phyloP scores from a whole-genome alignment of 495 filamentous ascomycete genomes.

The Talaromyces trachyspermus region DNA sequence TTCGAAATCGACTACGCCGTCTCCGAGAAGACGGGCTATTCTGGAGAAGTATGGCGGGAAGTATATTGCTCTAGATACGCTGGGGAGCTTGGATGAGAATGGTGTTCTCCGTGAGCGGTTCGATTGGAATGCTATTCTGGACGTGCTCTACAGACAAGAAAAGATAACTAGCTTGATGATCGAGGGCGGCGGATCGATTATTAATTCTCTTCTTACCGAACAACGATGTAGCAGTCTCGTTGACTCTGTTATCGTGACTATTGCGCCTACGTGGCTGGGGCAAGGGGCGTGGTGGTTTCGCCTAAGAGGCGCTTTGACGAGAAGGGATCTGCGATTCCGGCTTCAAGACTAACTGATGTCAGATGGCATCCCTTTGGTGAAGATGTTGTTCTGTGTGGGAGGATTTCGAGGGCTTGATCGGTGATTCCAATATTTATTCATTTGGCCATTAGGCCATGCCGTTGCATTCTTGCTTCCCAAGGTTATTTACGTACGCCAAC shows the following conservation, averaged over 20 bases:
- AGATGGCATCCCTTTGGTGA: constrained; percentile 67
- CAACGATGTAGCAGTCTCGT: constrained; percentile 47
- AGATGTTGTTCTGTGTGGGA: constrained; percentile 73
- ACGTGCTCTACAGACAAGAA: constrained; percentile 35
- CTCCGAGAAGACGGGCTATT: constrained; percentile 20
- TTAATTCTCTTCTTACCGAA: constrained; percentile 63
- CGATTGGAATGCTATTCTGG: constrained; percentile 58
- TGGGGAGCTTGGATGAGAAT: constrained; percentile 4
- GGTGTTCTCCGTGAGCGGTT: constrained; percentile 15
- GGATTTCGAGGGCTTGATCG: constrained; percentile 18
- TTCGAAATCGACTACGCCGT: constrained; percentile 19
- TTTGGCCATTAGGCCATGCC: not conserved
- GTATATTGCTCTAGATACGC: constrained; percentile 28
- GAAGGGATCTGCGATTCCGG: constrained; percentile 39
- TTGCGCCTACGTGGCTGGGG: constrained; percentile 81
- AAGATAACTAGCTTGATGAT: constrained; percentile 76
- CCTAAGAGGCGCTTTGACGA: constrained; percentile 42
- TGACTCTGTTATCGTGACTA: constrained; percentile 71
- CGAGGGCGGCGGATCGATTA: constrained; percentile 74
- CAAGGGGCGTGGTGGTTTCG: constrained; percentile 68
- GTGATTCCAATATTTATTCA: not conserved
- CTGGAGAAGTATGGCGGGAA: constrained; percentile 39
- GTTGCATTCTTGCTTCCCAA: no score
- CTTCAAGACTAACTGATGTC: constrained; percentile 54
- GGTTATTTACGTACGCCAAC: no score